These are phyloP conservation scores for Alternaria solani DNA, from an alignment of 2,329 filamentous ascomycete genomes.

Conservation along the genomic window DNA sequence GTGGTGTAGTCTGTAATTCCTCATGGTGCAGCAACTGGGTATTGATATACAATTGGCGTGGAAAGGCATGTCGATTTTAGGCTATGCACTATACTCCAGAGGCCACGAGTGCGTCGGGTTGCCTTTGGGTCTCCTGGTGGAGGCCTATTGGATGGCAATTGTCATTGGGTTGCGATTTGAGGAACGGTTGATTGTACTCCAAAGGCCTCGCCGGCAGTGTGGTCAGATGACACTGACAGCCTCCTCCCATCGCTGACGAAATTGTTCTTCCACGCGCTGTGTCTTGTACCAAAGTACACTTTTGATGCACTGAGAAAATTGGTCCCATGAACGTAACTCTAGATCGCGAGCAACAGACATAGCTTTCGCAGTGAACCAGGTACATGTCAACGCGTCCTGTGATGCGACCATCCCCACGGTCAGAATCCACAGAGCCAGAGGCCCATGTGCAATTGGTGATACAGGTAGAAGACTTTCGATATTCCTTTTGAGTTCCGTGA, in stretches of 20 bases:
- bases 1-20: neutral
- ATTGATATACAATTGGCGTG: neutral
- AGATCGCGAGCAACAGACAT: neutral
- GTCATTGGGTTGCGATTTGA: too few relatives aligned
- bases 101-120: too few relatives aligned
- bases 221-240: neutral
- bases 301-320: neutral
- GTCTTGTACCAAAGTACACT: slow-evolving; percentile 3
- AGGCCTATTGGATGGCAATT: too few relatives aligned
- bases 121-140: too few relatives aligned
- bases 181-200: neutral
- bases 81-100: neutral
- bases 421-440: slow-evolving; percentile 6
- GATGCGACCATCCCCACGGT: slow-evolving; percentile 9
- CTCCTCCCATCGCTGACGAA: slow-evolving; percentile 1
- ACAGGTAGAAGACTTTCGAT: slow-evolving; percentile 7
- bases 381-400: neutral
- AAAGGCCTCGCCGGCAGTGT: neutral
- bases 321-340: slow-evolving; percentile 1
- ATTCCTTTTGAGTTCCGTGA: slow-evolving; percentile 19
- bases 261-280: neutral
- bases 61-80: neutral
- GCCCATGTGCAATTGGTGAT: neutral
- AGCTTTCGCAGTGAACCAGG: slow-evolving; percentile 2
- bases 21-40: neutral